A percentile compares a stretch with the other conserved stretches of the same genome.
These are phyloP conservation scores for Rhizophagus prolifer DNA, from an alignment of 192 early-diverging fungal species.

Conservation along the genomic window DNA sequence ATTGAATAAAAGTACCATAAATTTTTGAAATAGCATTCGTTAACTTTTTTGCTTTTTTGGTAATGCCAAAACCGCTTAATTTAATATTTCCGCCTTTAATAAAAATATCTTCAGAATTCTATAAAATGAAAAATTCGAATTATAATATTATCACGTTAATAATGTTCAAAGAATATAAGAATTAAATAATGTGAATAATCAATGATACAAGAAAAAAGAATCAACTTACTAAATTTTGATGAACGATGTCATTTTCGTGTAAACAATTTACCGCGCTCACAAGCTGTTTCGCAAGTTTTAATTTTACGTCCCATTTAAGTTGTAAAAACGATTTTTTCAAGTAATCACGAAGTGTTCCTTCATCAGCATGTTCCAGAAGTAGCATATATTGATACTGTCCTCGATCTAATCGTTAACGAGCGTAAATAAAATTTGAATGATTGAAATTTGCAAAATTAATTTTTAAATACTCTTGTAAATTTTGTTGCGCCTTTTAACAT, in stretches of 20 bases:
- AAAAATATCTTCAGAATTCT: neutral
- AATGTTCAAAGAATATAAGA: neutral
- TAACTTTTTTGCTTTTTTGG: neutral
- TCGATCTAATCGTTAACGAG: neutral
- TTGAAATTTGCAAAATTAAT: too few relatives aligned
- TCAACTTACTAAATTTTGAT: slow-evolving; percentile 10
- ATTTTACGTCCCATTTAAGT: neutral
- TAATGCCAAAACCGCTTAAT: slow-evolving; percentile 4
- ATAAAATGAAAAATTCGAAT: too few relatives aligned
- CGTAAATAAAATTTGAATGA: too few relatives aligned
- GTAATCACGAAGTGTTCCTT: neutral
- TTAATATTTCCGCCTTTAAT: neutral
- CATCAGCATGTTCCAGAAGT: neutral
- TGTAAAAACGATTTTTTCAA: neutral
- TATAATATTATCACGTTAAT: too few relatives aligned
- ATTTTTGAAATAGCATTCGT: neutral
- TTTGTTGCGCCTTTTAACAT: too few relatives aligned
- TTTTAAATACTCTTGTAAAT: too few relatives aligned
- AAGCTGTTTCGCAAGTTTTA: neutral
- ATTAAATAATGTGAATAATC: neutral
- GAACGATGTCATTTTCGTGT: slow-evolving; percentile 1
- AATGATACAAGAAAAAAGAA: neutral
- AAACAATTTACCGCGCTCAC: neutral
- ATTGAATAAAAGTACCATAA: neutral
- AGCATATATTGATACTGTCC: neutral